Evolutionary conservation across 2,329 filamentous ascomycete species (phyloP).

Genomic region (Colletotrichum scovillei): DNA sequence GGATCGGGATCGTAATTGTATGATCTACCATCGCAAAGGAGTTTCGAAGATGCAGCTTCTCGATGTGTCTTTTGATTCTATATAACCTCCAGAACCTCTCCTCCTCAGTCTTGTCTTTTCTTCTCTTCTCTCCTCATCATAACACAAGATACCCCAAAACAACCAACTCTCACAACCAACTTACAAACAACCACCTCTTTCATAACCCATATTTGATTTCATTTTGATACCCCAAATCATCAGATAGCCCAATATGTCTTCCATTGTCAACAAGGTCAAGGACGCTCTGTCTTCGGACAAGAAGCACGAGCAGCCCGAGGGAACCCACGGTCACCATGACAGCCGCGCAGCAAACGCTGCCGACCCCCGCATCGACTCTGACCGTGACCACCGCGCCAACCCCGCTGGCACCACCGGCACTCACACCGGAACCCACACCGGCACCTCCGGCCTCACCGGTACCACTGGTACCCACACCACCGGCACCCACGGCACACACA

Average conservation of each 20-base stretch:
- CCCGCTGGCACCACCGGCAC: constrained; percentile 44
- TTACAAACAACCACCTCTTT: constrained; percentile 8
- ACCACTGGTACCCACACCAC: constrained; percentile 36
- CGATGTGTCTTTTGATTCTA: constrained; percentile 16
- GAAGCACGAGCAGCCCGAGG: constrained; percentile 41
- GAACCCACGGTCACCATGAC: constrained; percentile 45
- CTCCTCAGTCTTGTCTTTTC: neutral
- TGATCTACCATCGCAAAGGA: constrained; percentile 1
- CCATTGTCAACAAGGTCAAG: constrained; percentile 70
- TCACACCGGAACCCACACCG: constrained; percentile 34
- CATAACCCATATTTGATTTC: neutral
- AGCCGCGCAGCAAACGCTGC: constrained; percentile 57
- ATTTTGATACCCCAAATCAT: constrained; percentile 34
- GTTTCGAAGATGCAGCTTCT: constrained; percentile 9
- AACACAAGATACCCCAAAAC: constrained; percentile 35
- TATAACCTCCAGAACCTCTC: constrained; percentile 33
- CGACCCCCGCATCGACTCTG: constrained; percentile 64
- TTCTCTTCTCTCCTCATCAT: constrained; percentile 33
- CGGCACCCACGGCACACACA: neutral
- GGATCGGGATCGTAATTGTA: constrained; percentile 19
- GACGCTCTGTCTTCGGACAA: constrained; percentile 62
- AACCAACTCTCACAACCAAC: constrained; percentile 13
- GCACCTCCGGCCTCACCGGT: constrained; percentile 43
- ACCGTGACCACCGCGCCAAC: constrained; percentile 55
- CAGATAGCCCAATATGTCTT: constrained; percentile 60